Percentiles rank a stretch among this genome's conserved stretches.
phyloP scores from a whole-genome alignment of 148 eudicot genomes.

The Drosera capensis region DNA sequence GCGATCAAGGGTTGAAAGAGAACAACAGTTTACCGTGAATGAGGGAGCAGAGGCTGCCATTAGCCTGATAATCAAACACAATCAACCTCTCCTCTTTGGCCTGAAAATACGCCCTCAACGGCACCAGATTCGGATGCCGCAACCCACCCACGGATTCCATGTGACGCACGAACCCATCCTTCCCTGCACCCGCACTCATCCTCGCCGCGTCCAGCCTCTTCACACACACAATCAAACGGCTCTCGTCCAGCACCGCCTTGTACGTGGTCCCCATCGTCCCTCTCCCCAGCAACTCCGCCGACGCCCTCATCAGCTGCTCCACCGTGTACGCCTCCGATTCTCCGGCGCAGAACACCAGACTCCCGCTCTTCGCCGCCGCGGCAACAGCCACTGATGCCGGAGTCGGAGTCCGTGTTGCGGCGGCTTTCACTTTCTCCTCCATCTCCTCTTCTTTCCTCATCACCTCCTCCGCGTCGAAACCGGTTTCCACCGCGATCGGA shows the following conservation, averaged over 20 bases:
- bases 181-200: conserved; percentile 24
- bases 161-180: conserved; percentile 36
- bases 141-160: conserved; percentile 54
- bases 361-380: conserved; percentile 41
- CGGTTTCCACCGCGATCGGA: conserved; percentile 12
- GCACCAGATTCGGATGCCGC: conserved; percentile 49
- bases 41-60: conserved; percentile 41
- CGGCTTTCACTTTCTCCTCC: conserved; percentile 43
- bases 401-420: conserved; percentile 16
- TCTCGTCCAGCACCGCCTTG: conserved; percentile 74
- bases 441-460: conserved; percentile 40
- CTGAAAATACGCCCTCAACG: conserved; percentile 41
- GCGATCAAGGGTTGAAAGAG: too few species aligned
- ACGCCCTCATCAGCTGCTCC: conserved; percentile 75
- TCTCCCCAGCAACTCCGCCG: conserved; percentile 96
- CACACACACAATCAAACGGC: conserved; percentile 62
- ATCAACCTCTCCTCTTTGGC: conserved; percentile 48
- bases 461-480: conserved; percentile 23
- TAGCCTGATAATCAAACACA: conserved; percentile 55
- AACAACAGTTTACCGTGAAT: conserved; percentile 68
- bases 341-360: conserved; percentile 60
- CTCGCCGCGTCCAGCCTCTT: conserved; percentile 84
- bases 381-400: conserved; percentile 46
- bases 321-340: conserved; percentile 69
- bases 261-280: conserved; percentile 84